Evolutionary conservation across 2,329 filamentous ascomycete genomes (phyloP).

Genomic region (Xylariaceae sp.): DNA sequence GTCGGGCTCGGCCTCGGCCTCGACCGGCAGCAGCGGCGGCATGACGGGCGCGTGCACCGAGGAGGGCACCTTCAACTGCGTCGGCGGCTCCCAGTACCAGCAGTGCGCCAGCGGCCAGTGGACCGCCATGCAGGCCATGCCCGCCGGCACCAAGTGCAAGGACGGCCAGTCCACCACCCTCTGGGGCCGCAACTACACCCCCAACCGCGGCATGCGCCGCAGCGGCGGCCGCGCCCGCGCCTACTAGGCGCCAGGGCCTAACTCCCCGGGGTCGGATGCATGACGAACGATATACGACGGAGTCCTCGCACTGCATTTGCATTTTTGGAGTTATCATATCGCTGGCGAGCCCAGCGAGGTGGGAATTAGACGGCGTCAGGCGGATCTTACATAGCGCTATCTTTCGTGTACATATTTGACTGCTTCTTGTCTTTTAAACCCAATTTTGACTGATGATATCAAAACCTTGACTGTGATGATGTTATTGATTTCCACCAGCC

Average conservation of each 20-base stretch:
- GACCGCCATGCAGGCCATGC: conserved; percentile 20
- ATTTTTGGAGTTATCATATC: neutral
- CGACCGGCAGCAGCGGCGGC: conserved; percentile 3
- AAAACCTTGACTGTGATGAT: too few species aligned
- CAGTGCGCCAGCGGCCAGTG: conserved; percentile 27
- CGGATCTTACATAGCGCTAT: too few species aligned
- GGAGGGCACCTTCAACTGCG: conserved; percentile 29
- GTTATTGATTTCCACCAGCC: too few species aligned
- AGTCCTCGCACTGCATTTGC: neutral
- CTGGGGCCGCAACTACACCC: conserved; percentile 18
- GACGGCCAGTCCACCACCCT: conserved; percentile 20
- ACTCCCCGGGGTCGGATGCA: neutral
- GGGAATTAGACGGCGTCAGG: too few species aligned
- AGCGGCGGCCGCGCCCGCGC: too few species aligned
- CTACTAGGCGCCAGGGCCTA: neutral
- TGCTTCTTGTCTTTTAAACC: too few species aligned
- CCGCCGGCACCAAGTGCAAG: conserved; percentile 22
- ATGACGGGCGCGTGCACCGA: conserved; percentile 23
- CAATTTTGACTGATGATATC: too few species aligned
- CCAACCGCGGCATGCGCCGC: conserved; percentile 1
- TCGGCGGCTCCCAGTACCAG: conserved; percentile 24
- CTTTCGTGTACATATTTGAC: too few species aligned
- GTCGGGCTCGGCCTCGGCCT: conserved; percentile 7
- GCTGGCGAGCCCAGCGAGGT: too few species aligned
- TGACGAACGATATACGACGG: neutral